A percentile compares a stretch with the other conserved stretches of the same genome.
phyloP scores from a whole-genome alignment of 331 rosid species.

The Telfairia occidentalis region DNA sequence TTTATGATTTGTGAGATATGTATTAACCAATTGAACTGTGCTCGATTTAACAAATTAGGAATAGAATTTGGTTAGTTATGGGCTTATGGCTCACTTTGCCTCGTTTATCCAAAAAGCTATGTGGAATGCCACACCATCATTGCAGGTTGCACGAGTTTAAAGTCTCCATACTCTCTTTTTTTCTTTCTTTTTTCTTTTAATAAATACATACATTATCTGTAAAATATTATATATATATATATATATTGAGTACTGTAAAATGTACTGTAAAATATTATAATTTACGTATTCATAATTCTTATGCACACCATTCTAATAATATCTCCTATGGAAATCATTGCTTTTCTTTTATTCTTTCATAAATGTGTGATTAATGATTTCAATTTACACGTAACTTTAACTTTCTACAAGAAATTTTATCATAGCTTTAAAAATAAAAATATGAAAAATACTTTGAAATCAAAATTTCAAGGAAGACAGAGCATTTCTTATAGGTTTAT shows the following conservation, averaged over 20 bases:
- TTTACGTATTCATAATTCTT: background rate
- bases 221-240: conserved; percentile 1
- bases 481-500: background rate
- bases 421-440: too few relatives aligned
- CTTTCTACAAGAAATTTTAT: too few relatives aligned
- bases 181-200: background rate
- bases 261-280: conserved; percentile 1
- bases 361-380: background rate
- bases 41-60: too few relatives aligned
- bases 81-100: background rate
- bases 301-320: background rate
- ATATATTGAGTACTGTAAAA: too few relatives aligned
- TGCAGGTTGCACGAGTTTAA: conserved; percentile 12
- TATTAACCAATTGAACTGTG: too few relatives aligned
- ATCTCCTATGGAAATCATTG: background rate
- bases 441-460: too few relatives aligned
- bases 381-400: background rate
- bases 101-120: background rate
- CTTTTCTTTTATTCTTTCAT: background rate
- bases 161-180: background rate
- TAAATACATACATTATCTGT: background rate
- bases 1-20: too few relatives aligned
- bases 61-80: background rate
- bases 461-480: too few relatives aligned
- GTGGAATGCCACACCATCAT: conserved; percentile 6